A percentile compares a stretch with the other conserved stretches of the same genome.
These are phyloP conservation scores for Magnaporthales sp. DNA, from an alignment of 2,329 filamentous ascomycete species.

Conservation along the genomic window DNA sequence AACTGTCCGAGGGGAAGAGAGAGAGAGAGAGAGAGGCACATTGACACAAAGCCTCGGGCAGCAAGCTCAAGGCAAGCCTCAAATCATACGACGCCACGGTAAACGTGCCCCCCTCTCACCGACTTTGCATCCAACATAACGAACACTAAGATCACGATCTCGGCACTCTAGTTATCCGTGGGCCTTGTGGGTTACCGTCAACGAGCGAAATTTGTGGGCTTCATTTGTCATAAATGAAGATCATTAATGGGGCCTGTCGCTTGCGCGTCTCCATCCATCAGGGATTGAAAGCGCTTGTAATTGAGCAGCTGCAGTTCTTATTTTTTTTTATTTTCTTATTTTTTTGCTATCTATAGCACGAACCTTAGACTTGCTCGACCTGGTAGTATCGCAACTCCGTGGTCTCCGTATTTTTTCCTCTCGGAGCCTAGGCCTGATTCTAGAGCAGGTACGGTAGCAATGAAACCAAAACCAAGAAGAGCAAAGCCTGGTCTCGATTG, in stretches of 20 bases:
- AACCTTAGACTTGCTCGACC: not conserved
- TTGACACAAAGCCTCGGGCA: not conserved
- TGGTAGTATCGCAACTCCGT: not conserved
- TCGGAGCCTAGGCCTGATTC: not conserved
- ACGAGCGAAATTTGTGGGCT: not conserved
- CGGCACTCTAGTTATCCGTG: not conserved
- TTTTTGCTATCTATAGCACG: not conserved
- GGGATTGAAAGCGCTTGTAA: not conserved
- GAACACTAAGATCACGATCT: not conserved
- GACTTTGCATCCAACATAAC: not conserved
- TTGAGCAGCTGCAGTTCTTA: not conserved
- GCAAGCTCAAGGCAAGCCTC: not conserved
- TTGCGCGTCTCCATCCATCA: not conserved
- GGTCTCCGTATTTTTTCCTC: not conserved
- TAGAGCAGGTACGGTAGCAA: not conserved
- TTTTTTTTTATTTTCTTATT: too few relatives aligned
- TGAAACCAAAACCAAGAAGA: not conserved
- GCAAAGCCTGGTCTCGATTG: not conserved
- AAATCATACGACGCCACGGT: not conserved
- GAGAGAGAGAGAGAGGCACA: not conserved
- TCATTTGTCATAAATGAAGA: not conserved
- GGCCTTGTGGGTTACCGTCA: not conserved
- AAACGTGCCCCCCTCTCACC: not conserved
- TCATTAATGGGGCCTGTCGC: not conserved
- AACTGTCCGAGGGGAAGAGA: not conserved